Evolutionary conservation across 2,329 filamentous ascomycete species (phyloP).

Genomic region (Teratosphaeria viscida): DNA sequence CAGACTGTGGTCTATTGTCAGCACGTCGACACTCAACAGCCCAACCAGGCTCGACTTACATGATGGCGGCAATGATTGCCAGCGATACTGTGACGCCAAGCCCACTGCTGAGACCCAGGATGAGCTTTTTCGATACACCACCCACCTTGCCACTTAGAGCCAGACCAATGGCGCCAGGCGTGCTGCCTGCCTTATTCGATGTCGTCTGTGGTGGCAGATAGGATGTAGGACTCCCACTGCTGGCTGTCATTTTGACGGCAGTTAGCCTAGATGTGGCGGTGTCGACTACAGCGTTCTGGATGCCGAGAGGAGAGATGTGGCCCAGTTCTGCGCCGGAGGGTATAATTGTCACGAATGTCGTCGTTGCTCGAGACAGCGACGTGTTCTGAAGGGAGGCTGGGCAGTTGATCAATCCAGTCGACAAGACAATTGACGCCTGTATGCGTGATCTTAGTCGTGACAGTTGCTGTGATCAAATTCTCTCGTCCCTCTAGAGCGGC

Average conservation of each 20-base stretch:
- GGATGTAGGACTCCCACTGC: neutral
- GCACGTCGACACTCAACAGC: too few relatives aligned
- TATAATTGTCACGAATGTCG: slow-evolving; percentile 30
- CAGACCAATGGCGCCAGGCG: neutral
- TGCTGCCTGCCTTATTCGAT: neutral
- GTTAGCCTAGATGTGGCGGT: neutral
- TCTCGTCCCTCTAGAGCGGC: slow-evolving; percentile 11
- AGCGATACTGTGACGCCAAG: neutral
- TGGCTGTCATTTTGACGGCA: neutral
- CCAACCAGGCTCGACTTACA: neutral
- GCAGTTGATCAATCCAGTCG: slow-evolving; percentile 37
- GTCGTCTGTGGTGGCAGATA: neutral
- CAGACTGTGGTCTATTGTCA: too few relatives aligned
- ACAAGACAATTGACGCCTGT: slow-evolving; percentile 37
- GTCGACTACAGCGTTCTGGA: neutral
- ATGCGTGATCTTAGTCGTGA: slow-evolving; percentile 26
- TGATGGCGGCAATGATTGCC: neutral
- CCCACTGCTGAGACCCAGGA: neutral
- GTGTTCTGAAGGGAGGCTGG: slow-evolving; percentile 42
- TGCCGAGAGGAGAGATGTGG: neutral
- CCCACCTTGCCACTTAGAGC: neutral
- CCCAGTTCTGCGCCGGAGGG: neutral
- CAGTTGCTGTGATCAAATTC: slow-evolving; percentile 33
- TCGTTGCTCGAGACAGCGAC: slow-evolving; percentile 25
- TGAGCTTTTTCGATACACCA: neutral